Evolutionary conservation across 2,329 filamentous ascomycete genomes (phyloP), one percentile per base, ranked within the genome.

Genomic region (Ophioceras dolichostomum): DNA sequence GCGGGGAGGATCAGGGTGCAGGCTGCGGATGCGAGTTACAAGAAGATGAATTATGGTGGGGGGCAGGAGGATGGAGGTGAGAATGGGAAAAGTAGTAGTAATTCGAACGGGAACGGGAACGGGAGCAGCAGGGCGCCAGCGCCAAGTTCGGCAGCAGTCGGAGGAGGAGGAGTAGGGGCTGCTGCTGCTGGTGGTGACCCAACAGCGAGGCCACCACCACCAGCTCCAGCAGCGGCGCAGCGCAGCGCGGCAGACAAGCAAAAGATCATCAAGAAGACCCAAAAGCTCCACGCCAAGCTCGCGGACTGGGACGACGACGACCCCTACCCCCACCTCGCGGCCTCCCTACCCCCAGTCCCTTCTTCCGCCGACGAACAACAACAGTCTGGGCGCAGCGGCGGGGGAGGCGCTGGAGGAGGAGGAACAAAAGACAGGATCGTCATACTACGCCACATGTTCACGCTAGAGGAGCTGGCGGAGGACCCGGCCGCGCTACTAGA

Each of bases 261-360:
- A 56, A 94, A 94, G 62, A 83, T 93, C 41, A 94, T 94, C 54
- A 82, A 79, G 58, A 88, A 88, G 59, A 89, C 85, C 0, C 83
- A 94, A 56, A 91, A 89, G 55, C 68, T 96, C 49, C 85, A 89
- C 50, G 89, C 86, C 34, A 88, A 89, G 60, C 74, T 96, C 24
- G 83, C 87, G 4, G 88, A 96, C 57, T 98, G 91, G 91, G 83
- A 86, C 51, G 89, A 95, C 51, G 88, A 96, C 54, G 81, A 89
- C 38, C 73, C 80, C 19, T 72, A 62, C 43, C 67, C 54, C 1
- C 58, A 31, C 28, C 28, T 37, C 65, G 18, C 50, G 76, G 18
- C 29, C 10, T 17, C 32, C 19, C 28, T 28, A 33, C 33, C 18
- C 28, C 16, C 14, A 26, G 20, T 13, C 21, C n/a, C n/a, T n/a